Evolutionary conservation across 441 rosid genomes (phyloP), one percentile per base, ranked within the genome.

Genomic region (Biscutella auriculata): DNA sequence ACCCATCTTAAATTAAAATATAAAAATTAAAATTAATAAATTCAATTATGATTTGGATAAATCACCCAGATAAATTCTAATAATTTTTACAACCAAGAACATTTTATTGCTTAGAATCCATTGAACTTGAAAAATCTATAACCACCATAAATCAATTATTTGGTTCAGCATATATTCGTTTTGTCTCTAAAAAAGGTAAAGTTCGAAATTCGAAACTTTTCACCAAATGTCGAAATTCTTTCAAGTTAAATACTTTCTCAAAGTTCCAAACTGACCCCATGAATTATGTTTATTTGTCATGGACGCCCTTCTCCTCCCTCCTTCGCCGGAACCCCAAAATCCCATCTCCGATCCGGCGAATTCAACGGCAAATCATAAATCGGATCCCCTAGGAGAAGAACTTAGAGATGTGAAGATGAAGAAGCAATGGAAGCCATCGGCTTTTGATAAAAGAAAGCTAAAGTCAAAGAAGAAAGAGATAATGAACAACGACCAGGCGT

Each of bases 391-490:
- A n/a, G n/a, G n/a, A n/a, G 72, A 54, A 5, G 63, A 40, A 26
- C 1, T 12, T 33, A 53, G 14, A 9, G 44, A 57, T 5, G 55
- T 47, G 42, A 28, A 9, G 33, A 44, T 52, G 54, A 47, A 32
- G 54, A 53, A 59, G 17, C 69, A 56, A 67, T 77, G 33, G 65
- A 85, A 66, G 12, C 44, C 58, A 54, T 28, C 30, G 45, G 68
- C 60, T 53, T 45, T 32, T 49, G 55, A 44, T 1, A 70, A 64
- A 47, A 49, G 64, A 56, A 63, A 63, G 25, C 43, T 53, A 11
- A 60, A 60, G 51, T 53, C 16, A n/a, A 73, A 70, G 23, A 73
- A 54, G 78, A 82, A 60, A 68, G 82, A 61, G 50, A 62, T 26
- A 36, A 11, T n/a, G 44, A 70, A 63, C 55, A 50, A 59, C 7